Percentiles rank a stretch among this genome's conserved stretches.
phyloP scores from a whole-genome alignment of 2,329 filamentous ascomycete species.

The Nothophaeocryptopus gaeumannii region DNA sequence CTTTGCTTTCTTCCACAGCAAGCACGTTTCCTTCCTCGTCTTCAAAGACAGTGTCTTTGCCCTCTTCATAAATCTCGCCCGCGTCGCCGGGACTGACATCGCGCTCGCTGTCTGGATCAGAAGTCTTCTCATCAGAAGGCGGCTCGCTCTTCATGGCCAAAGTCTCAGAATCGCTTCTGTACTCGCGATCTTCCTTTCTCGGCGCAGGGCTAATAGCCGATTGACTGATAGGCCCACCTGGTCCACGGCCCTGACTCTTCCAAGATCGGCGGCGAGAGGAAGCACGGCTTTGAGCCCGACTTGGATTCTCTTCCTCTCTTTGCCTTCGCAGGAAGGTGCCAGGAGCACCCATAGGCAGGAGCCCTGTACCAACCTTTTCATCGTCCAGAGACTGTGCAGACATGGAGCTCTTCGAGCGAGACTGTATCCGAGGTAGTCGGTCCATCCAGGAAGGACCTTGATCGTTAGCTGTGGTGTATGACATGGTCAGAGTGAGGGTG shows the following conservation, averaged over 20 bases:
- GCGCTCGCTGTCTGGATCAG: constrained; percentile 17
- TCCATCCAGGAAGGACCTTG: constrained; percentile 95
- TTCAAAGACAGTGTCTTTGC: constrained; percentile 74
- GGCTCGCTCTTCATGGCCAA: constrained; percentile 39
- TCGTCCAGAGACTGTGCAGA: constrained; percentile 60
- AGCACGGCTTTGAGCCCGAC: constrained; percentile 60
- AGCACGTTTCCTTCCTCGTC: constrained; percentile 85
- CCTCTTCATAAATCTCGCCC: constrained; percentile 77
- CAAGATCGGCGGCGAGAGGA: constrained; percentile 62
- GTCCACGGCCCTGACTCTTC: constrained; percentile 62
- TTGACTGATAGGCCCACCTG: constrained; percentile 82
- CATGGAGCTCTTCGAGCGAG: constrained; percentile 76
- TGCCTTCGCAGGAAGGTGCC: constrained; percentile 79
- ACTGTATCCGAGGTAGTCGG: constrained; percentile 76
- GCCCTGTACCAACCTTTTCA: constrained; percentile 58
- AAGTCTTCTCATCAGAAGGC: constrained; percentile 21
- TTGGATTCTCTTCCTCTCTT: constrained; percentile 66
- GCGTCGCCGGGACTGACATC: constrained; percentile 22
- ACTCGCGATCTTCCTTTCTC: constrained; percentile 34
- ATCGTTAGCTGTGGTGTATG: constrained; percentile 86
- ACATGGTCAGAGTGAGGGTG: constrained; percentile 90
- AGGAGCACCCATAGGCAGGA: constrained; percentile 68
- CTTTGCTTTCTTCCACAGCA: constrained; percentile 55
- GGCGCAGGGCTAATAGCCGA: constrained; percentile 77
- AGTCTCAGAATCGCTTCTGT: constrained; percentile 43